Evolutionary conservation across 352 stramenopile genomes (phyloP).

Genomic region (Phytophthora litchii): DNA sequence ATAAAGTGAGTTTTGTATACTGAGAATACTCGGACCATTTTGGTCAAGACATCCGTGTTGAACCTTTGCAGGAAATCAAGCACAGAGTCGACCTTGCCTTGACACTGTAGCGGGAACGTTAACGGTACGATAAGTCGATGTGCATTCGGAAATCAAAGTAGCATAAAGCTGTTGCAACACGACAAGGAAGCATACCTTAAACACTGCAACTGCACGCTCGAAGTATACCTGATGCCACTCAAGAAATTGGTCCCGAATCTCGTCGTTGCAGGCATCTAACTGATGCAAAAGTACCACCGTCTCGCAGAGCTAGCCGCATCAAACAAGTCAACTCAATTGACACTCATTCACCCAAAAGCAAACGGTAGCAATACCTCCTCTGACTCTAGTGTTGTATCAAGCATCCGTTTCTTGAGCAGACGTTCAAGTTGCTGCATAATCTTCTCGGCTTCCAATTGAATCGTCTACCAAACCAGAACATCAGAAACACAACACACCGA

Average conservation of each 20-base stretch:
- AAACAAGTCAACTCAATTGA: background rate
- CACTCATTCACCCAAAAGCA: background rate
- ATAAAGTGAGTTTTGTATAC: slow-evolving; percentile 76
- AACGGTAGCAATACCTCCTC: slow-evolving; percentile 44
- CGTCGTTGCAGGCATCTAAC: slow-evolving; percentile 68
- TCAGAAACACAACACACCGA: slow-evolving; percentile 2
- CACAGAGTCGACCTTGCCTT: slow-evolving; percentile 47
- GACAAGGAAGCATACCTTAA: slow-evolving; percentile 42
- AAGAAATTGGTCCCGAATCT: slow-evolving; percentile 85
- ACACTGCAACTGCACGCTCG: slow-evolving; percentile 51
- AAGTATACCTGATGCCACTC: slow-evolving; percentile 86
- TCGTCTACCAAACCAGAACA: slow-evolving; percentile 45
- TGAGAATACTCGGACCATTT: slow-evolving; percentile 60
- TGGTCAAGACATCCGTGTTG: slow-evolving; percentile 54
- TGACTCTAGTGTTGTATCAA: slow-evolving; percentile 49
- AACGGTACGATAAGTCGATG: background rate
- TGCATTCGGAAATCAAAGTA: background rate
- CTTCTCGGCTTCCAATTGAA: slow-evolving; percentile 86
- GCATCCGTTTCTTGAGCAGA: slow-evolving; percentile 61
- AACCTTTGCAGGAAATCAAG: slow-evolving; percentile 63
- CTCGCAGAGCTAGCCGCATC: slow-evolving; percentile 55
- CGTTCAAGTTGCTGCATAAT: slow-evolving; percentile 83
- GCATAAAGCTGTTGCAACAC: background rate
- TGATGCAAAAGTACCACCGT: slow-evolving; percentile 66
- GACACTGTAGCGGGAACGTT: slow-evolving; percentile 20